These are phyloP conservation scores for Stemphylium vesicarium DNA, from an alignment of 2,329 filamentous ascomycete genomes.

Conservation along the genomic window DNA sequence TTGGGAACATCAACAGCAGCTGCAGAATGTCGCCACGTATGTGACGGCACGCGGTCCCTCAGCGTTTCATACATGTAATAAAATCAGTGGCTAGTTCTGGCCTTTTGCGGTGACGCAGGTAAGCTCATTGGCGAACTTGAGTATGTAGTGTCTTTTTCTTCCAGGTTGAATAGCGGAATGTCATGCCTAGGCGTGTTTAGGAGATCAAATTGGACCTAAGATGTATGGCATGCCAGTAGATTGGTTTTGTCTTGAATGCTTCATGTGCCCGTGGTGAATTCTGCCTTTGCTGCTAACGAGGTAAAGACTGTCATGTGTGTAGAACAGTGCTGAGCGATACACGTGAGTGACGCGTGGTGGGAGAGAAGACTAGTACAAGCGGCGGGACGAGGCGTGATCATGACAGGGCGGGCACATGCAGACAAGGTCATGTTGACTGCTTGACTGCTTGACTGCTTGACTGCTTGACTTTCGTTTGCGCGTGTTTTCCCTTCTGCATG, in stretches of 20 bases:
- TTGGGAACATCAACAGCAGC: not conserved
- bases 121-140: constrained; percentile 8
- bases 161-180: not conserved
- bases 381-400: constrained; percentile 28
- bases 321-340: not conserved
- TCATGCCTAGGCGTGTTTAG: not conserved
- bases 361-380: constrained; percentile 24
- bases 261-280: not conserved
- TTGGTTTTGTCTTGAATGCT: not conserved
- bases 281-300: too few relatives aligned
- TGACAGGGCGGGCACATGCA: constrained; percentile 30
- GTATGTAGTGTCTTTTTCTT: constrained; percentile 4
- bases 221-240: not conserved
- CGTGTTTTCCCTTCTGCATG: not conserved
- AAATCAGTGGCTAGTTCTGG: constrained; percentile 6
- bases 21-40: not conserved
- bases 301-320: not conserved
- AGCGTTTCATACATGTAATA: constrained; percentile 7
- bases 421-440: constrained; percentile 19
- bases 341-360: not conserved
- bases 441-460: constrained; percentile 8
- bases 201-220: not conserved
- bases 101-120: constrained; percentile 5
- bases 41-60: not conserved
- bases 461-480: constrained; percentile 8